Conservation (phyloP, 2,329 filamentous ascomycete genomes). For the Fusarium sublunatum region DNA sequence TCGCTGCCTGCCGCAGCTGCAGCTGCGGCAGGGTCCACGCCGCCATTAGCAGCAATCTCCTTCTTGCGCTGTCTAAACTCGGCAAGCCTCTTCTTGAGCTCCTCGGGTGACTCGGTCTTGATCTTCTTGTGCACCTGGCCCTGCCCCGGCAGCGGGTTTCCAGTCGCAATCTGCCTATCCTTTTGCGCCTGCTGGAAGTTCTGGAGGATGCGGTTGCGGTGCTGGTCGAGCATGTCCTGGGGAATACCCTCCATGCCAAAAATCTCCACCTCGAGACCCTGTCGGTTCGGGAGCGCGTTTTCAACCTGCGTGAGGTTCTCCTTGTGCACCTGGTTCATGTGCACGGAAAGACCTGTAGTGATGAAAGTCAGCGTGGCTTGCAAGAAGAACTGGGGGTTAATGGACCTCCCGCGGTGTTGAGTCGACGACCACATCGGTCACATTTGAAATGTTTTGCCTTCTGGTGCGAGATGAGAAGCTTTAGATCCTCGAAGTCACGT, state of each 20-base stretch:
- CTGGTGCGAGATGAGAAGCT: constrained; percentile 95
- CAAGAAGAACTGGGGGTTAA: not conserved
- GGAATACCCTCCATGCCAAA: constrained; percentile 99
- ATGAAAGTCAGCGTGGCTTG: constrained; percentile 25
- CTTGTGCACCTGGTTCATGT: constrained; percentile 99
- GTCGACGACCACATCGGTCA: constrained; percentile 84
- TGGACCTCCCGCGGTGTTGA: constrained; percentile 95
- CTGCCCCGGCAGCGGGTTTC: constrained; percentile 80
- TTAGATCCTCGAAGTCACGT: constrained; percentile 96
- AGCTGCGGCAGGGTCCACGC: constrained; percentile 46
- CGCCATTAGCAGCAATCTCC: constrained; percentile 65
- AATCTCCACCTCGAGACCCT: constrained; percentile 90
- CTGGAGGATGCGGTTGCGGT: constrained; percentile 86
- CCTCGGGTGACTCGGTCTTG: constrained; percentile 78
- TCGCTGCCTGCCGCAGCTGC: constrained; percentile 52
- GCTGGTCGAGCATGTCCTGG: constrained; percentile 82
- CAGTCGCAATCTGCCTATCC: constrained; percentile 82
- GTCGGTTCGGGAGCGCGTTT: constrained; percentile 88
- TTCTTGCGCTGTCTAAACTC: constrained; percentile 78
- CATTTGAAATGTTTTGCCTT: constrained; percentile 99
- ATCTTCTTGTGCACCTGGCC: constrained; percentile 69
- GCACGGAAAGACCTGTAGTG: constrained; percentile 83
- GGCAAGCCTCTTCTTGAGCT: constrained; percentile 82
- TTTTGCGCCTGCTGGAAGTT: constrained; percentile 88
- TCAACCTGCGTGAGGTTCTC: constrained; percentile 88